phyloP scores from a whole-genome alignment of 371 early-diverging fungal species.

The Dichotomocladium elegans region DNA sequence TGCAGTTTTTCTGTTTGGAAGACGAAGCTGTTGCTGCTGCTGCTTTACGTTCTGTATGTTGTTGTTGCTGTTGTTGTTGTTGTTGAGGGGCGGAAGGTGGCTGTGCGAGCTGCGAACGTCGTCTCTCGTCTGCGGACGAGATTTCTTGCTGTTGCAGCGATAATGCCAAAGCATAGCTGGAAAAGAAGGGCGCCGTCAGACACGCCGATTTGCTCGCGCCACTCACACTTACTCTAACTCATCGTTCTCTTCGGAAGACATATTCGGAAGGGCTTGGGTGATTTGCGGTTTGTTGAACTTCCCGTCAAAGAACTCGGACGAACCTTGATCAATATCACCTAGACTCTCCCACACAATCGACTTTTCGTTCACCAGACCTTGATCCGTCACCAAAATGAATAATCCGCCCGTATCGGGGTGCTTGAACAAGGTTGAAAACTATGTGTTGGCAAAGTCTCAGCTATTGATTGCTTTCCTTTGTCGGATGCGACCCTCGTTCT shows the following conservation, averaged over 20 bases:
- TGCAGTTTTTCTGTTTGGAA: not conserved
- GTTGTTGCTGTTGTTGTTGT: not conserved
- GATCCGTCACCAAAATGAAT: constrained; percentile 85
- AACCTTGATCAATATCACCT: constrained; percentile 62
- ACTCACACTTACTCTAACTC: constrained; percentile 30
- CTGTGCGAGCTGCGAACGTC: not conserved
- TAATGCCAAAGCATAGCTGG: constrained; percentile 58
- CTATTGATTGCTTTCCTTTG: not conserved
- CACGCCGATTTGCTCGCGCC: too few relatives aligned
- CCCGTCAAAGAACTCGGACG: constrained; percentile 65
- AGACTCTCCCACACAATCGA: constrained; percentile 78
- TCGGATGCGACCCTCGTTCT: not conserved
- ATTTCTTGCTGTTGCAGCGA: constrained; percentile 55
- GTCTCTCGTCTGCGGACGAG: not conserved
- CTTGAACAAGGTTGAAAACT: constrained; percentile 82
- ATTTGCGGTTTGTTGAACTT: constrained; percentile 39
- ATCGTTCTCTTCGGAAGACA: constrained; percentile 2
- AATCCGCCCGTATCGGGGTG: constrained; percentile 55
- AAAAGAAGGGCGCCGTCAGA: too few relatives aligned
- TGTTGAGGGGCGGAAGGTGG: not conserved
- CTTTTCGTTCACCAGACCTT: constrained; percentile 64
- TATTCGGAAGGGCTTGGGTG: not conserved
- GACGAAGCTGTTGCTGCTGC: not conserved
- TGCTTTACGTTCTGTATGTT: not conserved
- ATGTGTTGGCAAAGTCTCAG: not conserved